Base-by-base conservation (phyloP, 1,284 basidiomycete species). In the Fomitopsis palustris region DNA sequence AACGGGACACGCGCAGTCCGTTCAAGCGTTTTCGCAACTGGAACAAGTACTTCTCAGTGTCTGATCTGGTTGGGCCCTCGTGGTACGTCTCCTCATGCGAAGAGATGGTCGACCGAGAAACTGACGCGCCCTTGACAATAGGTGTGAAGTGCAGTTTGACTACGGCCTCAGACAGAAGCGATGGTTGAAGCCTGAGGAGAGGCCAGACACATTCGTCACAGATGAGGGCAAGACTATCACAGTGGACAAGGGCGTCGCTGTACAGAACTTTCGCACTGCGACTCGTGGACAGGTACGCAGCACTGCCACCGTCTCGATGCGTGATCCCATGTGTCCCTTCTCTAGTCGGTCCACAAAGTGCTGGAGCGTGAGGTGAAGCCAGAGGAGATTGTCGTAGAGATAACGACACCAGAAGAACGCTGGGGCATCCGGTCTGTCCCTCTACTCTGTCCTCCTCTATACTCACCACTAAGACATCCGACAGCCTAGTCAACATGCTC, bases 71-170 rank as follows among this genome's bases (percentile, higher is more conserved):
- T 0, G 75, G 74, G 3, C 79, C 80, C 1, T 68, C 78, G 3
- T 90, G 87, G 88, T 87, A 70, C 58, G 78, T 64, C 23, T 23
- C 29, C 49, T 17, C 4, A n/a, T n/a, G n/a, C n/a, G n/a, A n/a
- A n/a, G n/a, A n/a, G n/a, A n/a, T n/a, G n/a, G n/a, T n/a, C n/a
- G n/a, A n/a, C n/a, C n/a, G n/a, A n/a, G n/a, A n/a, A n/a, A n/a
- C n/a, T 10, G 12, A n/a, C 12, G 14, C 25, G 25, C 27, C 17
- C 14, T 27, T 23, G 12, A 47, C 9, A 4, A 16, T 27, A 90
- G 88, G 88, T 90, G 88, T 67, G 88, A 90, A 67, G 78, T 93
- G 57, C 91, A 94, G 69, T 86, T 83, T 68, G 88, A 91, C 62
- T 92, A 92, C 66, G 82, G 86, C 2, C 75, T 91, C 29, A 80